phyloP scores from a whole-genome alignment of 768 basidiomycete genomes.

The Rhizopogon vulgaris region DNA sequence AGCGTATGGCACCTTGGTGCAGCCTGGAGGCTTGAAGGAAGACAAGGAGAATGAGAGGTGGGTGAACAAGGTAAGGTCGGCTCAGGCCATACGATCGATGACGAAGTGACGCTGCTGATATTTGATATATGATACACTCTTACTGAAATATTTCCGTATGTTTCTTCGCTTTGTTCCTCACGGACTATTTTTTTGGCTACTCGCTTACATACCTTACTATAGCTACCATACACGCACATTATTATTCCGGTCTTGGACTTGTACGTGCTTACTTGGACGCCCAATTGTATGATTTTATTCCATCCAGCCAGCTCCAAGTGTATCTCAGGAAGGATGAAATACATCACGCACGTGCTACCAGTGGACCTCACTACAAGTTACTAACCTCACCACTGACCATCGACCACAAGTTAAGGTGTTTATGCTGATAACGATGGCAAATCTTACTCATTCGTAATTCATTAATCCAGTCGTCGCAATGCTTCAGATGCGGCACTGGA shows the following conservation, averaged over 20 bases:
- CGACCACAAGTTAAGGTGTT: too few species aligned
- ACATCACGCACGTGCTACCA: too few species aligned
- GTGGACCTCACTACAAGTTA: too few species aligned
- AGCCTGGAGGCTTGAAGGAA: background rate
- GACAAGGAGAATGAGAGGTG: background rate
- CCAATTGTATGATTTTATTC: too few species aligned
- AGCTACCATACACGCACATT: background rate
- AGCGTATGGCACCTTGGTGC: constrained; percentile 6
- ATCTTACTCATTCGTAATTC: too few species aligned
- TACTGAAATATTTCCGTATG: background rate
- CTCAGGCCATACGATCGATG: background rate
- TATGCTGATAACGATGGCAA: too few species aligned
- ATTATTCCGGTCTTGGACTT: background rate
- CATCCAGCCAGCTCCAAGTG: too few species aligned
- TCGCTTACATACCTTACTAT: background rate
- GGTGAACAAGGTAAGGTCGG: background rate
- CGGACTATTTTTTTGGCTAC: background rate
- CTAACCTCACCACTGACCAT: too few species aligned
- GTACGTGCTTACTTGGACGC: background rate
- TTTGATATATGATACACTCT: background rate
- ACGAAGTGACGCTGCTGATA: background rate
- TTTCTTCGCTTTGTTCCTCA: background rate
- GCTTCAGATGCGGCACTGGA: too few species aligned
- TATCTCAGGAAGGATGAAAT: too few species aligned
- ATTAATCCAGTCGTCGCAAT: too few species aligned